Percentiles rank a stretch among this genome's conserved stretches.
These are phyloP conservation scores for Alisma plantagoaquatica DNA, from an alignment of 106 monocot genomes.

Conservation along the genomic window DNA sequence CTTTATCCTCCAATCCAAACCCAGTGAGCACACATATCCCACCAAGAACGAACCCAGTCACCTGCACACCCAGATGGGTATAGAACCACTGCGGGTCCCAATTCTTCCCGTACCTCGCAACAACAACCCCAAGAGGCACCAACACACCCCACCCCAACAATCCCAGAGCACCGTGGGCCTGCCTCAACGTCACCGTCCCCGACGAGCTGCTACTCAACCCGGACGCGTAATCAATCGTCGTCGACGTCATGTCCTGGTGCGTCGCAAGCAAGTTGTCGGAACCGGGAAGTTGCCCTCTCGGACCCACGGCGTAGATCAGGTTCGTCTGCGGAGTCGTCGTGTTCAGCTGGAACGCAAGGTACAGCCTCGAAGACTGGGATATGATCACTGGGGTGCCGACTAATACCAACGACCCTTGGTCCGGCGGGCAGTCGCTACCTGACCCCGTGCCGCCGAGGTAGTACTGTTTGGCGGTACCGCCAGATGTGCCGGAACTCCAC, in stretches of 20 bases:
- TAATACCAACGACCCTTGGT: neutral
- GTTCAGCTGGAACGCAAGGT: slow-evolving; percentile 11
- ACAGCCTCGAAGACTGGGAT: slow-evolving; percentile 1
- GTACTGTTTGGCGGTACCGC: slow-evolving; percentile 6
- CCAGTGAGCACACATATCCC: slow-evolving; percentile 7
- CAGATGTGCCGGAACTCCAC: neutral
- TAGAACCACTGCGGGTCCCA: slow-evolving; percentile 19
- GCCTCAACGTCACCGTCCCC: neutral
- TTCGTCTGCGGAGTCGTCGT: neutral
- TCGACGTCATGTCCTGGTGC: neutral
- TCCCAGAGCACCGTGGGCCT: slow-evolving; percentile 4
- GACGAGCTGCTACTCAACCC: too few species aligned
- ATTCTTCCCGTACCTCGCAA: slow-evolving; percentile 16
- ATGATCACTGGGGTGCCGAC: neutral
- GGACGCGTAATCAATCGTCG: neutral
- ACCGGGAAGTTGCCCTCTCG: neutral
- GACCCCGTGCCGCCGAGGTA: slow-evolving; percentile 1
- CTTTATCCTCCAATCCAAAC: slow-evolving; percentile 14
- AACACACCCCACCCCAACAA: slow-evolving; percentile 15
- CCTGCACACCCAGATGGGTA: slow-evolving; percentile 10
- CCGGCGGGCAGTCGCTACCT: neutral
- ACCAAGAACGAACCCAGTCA: slow-evolving; percentile 6
- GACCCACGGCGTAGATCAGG: slow-evolving; percentile 11
- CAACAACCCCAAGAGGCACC: slow-evolving; percentile 7
- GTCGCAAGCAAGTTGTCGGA: neutral